Evolutionary conservation across 2,329 filamentous ascomycete species (phyloP), one percentile per base, ranked within the genome.

Genomic region (Cercospora janseana): DNA sequence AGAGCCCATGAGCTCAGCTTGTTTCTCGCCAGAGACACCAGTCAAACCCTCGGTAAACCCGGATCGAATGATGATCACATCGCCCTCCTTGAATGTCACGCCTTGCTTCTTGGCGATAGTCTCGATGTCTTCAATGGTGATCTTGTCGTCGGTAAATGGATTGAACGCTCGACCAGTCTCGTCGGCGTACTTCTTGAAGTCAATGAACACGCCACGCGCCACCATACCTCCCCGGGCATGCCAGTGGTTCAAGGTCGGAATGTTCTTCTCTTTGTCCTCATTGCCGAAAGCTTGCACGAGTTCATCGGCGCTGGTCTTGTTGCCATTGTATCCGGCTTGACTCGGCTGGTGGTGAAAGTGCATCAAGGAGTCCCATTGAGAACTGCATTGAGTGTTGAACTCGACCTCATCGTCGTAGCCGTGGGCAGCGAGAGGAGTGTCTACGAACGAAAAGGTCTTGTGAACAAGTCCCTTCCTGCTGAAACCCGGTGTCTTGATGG

Each of bases 161-260:
- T 84, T 75, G 28, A 80, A 80, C 40, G 72, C 60, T 46, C 84
- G 77, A 26, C 75, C 76, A 37, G 82, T 74, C 28, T 69, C 69
- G 13, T 73, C 72, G 2, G 83, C 81, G 76, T 83, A 88, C 7
- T 66, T 57, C 42, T 70, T 72, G 46, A 76, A 82, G 61, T 83
- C 80, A 43, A 83, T 70, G 15, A 84, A 67, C 0, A 83, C 75
- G 4, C 78, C 80, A 2, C 81, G 71, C 0, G 72, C 78, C 3
- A 78, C 77, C 7, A 82, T 59, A 2, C 77, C 78, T 21, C 79
- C 79, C 1, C 69, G 68, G 2, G 67, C 56, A 54, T 79, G 76
- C 78, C 77, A 80, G 58, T 79, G 63, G 38, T 68, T 60, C 10
- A 68, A 49, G 6, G 65, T 68, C 4, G 65, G 64, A 4, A 66